Conservation (phyloP, 2,329 filamentous ascomycete species). For the Botrytis deweyae region DNA sequence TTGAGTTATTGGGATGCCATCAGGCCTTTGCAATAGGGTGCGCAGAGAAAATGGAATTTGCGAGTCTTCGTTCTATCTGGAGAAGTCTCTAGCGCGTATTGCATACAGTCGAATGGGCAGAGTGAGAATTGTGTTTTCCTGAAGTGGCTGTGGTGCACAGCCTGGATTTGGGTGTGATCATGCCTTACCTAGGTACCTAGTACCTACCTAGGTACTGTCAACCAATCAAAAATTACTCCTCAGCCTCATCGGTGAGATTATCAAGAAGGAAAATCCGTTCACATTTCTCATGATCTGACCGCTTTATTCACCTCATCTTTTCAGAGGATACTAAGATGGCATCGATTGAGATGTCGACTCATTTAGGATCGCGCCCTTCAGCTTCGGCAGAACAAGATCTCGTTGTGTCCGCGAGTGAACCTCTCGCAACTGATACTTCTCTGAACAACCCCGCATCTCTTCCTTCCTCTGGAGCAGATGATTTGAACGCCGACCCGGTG, state of each 20-base stretch:
- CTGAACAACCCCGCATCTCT: background rate
- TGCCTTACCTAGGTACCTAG: too few relatives aligned
- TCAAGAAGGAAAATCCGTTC: accelerated
- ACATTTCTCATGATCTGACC: background rate
- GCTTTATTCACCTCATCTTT: background rate
- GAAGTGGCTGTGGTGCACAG: background rate
- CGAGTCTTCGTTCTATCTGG: background rate
- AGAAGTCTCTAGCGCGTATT: background rate
- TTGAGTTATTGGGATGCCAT: background rate
- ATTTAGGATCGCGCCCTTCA: background rate
- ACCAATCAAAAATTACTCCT: background rate
- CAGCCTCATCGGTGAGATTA: background rate
- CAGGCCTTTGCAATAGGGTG: background rate
- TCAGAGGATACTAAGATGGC: background rate
- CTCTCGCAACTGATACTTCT: too few relatives aligned
- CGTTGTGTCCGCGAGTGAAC: too few relatives aligned
- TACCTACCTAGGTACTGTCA: background rate
- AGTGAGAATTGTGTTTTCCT: background rate
- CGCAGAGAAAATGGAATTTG: background rate
- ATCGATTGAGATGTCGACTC: background rate
- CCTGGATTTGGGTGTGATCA: background rate
- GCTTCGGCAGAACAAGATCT: background rate
- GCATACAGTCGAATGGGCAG: background rate
- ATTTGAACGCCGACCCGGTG: background rate
- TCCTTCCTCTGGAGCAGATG: background rate